Base-by-base conservation (phyloP, 2,329 filamentous ascomycete genomes). In the Colletotrichum endophyticum region DNA sequence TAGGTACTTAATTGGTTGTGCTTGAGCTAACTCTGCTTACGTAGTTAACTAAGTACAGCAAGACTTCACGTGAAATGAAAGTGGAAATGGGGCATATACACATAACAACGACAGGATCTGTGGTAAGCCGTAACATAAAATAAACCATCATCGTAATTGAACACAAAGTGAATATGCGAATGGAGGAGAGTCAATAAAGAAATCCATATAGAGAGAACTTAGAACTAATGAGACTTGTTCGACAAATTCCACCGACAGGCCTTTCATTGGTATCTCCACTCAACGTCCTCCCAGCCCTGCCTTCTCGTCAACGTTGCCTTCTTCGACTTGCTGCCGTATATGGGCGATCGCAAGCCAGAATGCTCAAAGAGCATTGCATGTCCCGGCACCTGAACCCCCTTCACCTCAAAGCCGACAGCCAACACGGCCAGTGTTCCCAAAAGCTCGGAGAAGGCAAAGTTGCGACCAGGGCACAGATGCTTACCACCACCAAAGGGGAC, bases 401-500 rank as follows among this genome's bases (percentile, higher is more conserved):
- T 75, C 16, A 81, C 66, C 25, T 82, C 80, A 36, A 79, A 82
- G 3, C 79, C 80, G 8, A 81, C 70, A 9, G 80, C 76, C 19
- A 81, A 32, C 6, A 78, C 77, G 4, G 69, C 75, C 44, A 80
- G 59, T 12, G 80, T 62, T 3, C 79, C 81, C 66, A 83, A 63
- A 25, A 79, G 81, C 78, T 85, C 84, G 0, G 82, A 75, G n/a
- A 80, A 72, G 1, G 84, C 84, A 70, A 85, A 84, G 34, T 82
- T 81, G 0, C 83, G 77, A 0, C 84, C 84, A 0, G 84, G 84
- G 22, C 83, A 85, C 0, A 84, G 80, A 39, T 84, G 79, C 32
- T 79, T 81, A 2, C 83, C 83, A 19, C 83, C 83, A 4, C 83
- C 84, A 56, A 85, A 84, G 0, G 84, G 81, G 0, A 82, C 79